Conservation (phyloP, 306 rosid genomes). For the Dryas octopetala region DNA sequence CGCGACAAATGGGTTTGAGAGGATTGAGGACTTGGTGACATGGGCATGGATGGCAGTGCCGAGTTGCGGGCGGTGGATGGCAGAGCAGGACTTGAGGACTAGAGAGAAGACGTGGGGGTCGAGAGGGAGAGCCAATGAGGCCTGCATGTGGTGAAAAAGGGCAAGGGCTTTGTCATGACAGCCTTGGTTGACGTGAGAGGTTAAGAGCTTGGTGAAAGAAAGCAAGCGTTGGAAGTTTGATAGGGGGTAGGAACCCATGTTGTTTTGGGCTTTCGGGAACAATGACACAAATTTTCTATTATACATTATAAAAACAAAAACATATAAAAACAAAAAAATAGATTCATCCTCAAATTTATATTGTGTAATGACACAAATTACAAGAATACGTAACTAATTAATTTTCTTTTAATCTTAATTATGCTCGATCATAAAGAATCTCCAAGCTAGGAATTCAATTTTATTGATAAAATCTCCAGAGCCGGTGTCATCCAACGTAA, state of each 20-base stretch:
- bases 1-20: constrained; percentile 53
- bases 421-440: too few relatives aligned
- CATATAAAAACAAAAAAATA: too few relatives aligned
- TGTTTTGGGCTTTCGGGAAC: neutral
- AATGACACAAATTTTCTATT: neutral
- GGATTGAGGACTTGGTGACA: constrained; percentile 44
- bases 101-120: constrained; percentile 84
- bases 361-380: too few relatives aligned
- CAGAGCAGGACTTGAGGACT: constrained; percentile 71
- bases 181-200: constrained; percentile 49
- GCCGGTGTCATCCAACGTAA: constrained; percentile 10
- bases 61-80: constrained; percentile 46
- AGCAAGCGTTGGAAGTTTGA: constrained; percentile 38
- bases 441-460: too few relatives aligned
- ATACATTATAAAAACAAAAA: too few relatives aligned
- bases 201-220: constrained; percentile 48
- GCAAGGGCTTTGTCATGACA: constrained; percentile 53
- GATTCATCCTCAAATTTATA: too few relatives aligned
- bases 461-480: neutral
- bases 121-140: constrained; percentile 44
- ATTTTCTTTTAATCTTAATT: too few relatives aligned
- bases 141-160: constrained; percentile 63
- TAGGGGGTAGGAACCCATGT: constrained; percentile 41
- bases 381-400: too few relatives aligned
- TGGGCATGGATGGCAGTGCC: constrained; percentile 70